Evolutionary conservation across 2,329 filamentous ascomycete genomes (phyloP).

Genomic region (Colletotrichum noveboracense): DNA sequence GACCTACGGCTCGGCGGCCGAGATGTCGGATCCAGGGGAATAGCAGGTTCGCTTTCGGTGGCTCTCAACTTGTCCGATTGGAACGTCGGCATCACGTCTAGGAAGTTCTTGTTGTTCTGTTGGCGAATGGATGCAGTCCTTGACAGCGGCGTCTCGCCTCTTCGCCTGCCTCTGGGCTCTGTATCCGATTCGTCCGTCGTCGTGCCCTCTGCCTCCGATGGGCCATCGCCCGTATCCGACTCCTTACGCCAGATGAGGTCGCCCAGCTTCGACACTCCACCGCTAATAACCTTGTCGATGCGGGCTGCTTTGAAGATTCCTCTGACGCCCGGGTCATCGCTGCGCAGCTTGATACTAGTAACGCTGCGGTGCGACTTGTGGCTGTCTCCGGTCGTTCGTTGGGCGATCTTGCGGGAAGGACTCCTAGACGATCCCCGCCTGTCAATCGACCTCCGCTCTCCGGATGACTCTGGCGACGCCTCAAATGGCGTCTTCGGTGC

Average conservation of each 20-base stretch:
- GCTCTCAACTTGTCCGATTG: constrained; percentile 30
- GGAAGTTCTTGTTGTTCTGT: constrained; percentile 47
- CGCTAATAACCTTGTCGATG: constrained; percentile 74
- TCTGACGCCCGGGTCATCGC: constrained; percentile 61
- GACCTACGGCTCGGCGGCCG: constrained; percentile 43
- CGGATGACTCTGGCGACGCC: constrained; percentile 11
- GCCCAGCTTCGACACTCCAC: constrained; percentile 60
- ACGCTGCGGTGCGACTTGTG: constrained; percentile 54
- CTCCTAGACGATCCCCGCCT: constrained; percentile 39
- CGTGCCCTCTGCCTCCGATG: constrained; percentile 39
- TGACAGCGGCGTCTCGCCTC: constrained; percentile 27
- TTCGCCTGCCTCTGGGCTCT: constrained; percentile 45
- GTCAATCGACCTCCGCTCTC: constrained; percentile 27
- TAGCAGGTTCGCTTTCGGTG: background rate
- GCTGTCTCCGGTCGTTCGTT: constrained; percentile 46
- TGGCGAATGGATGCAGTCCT: constrained; percentile 25
- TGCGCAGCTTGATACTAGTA: constrained; percentile 51
- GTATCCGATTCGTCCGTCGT: constrained; percentile 56
- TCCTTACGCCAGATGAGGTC: constrained; percentile 65
- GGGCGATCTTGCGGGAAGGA: constrained; percentile 40
- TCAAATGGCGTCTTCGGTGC: constrained; percentile 26
- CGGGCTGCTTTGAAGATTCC: constrained; percentile 80
- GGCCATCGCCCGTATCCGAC: constrained; percentile 29
- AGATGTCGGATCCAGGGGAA: background rate
- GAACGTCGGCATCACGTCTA: constrained; percentile 59